These are phyloP conservation scores for Rusavskia elegans DNA, from an alignment of 495 filamentous ascomycete species.

Conservation along the genomic window DNA sequence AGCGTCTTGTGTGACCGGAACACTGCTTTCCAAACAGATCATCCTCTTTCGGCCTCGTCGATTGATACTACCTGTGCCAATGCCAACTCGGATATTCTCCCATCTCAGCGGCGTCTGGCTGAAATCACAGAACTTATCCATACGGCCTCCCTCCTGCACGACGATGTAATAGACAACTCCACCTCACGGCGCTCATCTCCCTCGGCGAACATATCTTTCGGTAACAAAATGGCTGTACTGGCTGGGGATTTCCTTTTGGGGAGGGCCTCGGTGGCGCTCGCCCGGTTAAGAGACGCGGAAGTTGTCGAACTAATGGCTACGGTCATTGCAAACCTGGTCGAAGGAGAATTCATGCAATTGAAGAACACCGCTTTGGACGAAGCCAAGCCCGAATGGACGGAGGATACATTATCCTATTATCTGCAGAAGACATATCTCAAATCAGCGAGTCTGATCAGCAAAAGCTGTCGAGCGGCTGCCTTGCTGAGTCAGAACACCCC, in stretches of 20 bases:
- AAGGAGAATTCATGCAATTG: conserved; percentile 98
- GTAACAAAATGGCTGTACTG: conserved; percentile 97
- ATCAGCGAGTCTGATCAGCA: conserved; percentile 86
- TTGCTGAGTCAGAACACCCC: conserved; percentile 63
- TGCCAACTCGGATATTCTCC: conserved; percentile 62
- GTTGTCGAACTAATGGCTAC: conserved; percentile 89
- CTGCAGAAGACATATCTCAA: conserved; percentile 99
- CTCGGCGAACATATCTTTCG: conserved; percentile 83
- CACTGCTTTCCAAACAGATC: conserved; percentile 39
- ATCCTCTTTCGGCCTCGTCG: conserved; percentile 31
- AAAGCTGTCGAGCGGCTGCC: conserved; percentile 81
- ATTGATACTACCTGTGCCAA: conserved; percentile 31
- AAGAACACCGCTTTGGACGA: conserved; percentile 91
- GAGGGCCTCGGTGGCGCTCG: conserved; percentile 82
- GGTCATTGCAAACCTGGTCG: conserved; percentile 92
- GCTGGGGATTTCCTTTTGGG: conserved; percentile 92
- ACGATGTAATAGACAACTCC: conserved; percentile 95
- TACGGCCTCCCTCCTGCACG: conserved; percentile 88
- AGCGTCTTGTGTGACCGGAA: conserved; percentile 69
- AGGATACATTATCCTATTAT: conserved; percentile 82
- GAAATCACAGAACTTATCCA: conserved; percentile 97
- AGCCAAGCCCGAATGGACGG: conserved; percentile 60
- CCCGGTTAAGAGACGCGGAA: conserved; percentile 77
- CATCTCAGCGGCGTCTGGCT: conserved; percentile 80
- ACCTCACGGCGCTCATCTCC: conserved; percentile 63